Evolutionary conservation across 257 asterid species (phyloP).

Genomic region (Petunia axillaris): DNA sequence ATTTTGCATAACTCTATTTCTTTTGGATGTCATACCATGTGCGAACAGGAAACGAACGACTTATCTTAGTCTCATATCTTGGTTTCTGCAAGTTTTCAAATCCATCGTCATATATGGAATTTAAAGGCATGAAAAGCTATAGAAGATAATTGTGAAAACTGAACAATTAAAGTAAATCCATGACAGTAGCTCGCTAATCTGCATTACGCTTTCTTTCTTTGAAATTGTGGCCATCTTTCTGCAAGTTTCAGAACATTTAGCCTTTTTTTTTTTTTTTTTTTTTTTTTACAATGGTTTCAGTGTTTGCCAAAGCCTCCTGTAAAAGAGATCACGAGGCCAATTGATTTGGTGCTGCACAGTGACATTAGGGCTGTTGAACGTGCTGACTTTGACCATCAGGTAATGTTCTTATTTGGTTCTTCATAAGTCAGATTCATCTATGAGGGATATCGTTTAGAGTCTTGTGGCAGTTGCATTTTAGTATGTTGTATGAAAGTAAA

Average conservation of each 20-base stretch:
- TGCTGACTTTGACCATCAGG: constrained; percentile 88
- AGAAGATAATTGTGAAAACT: background rate
- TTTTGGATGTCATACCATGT: background rate
- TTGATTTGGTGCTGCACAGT: constrained; percentile 76
- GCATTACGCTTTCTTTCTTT: background rate
- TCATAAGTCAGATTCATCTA: background rate
- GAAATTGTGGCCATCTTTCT: background rate
- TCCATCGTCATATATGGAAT: background rate
- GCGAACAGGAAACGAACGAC: background rate
- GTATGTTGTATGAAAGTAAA: too few species aligned
- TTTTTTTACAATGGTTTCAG: constrained; percentile 39
- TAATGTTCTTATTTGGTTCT: constrained; percentile 25
- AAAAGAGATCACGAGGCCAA: constrained; percentile 69
- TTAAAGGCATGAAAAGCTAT: constrained; percentile 10
- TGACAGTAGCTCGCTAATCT: background rate
- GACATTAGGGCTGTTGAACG: constrained; percentile 86
- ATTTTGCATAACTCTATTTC: background rate
- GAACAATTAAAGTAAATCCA: background rate
- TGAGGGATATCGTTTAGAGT: background rate
- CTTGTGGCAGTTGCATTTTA: too few species aligned
- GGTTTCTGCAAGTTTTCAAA: background rate
- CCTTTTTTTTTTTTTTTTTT: background rate
- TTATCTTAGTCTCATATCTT: background rate
- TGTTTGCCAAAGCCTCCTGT: constrained; percentile 78
- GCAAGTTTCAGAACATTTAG: background rate